Percentiles rank a stretch among this genome's conserved stretches.
These are phyloP conservation scores for Parafenestella ontariensis DNA, from an alignment of 2,329 filamentous ascomycete genomes.

Conservation along the genomic window DNA sequence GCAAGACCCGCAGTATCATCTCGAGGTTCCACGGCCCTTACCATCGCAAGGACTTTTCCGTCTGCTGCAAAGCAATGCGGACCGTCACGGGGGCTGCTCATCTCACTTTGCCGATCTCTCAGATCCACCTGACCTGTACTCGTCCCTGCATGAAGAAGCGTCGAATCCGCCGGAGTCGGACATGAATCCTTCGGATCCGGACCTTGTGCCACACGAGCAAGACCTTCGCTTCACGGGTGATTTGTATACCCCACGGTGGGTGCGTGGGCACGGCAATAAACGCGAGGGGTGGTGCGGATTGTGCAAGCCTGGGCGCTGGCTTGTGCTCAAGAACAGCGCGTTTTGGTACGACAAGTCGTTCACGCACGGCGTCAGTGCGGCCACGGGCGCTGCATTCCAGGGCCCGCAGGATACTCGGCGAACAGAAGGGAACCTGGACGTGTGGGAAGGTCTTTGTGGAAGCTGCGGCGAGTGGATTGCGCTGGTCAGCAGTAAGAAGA, in stretches of 20 bases:
- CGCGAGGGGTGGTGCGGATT: slow-evolving; percentile 90
- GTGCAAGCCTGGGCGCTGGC: slow-evolving; percentile 84
- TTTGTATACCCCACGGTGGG: slow-evolving; percentile 83
- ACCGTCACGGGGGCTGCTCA: slow-evolving; percentile 67
- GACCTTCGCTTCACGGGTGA: slow-evolving; percentile 78
- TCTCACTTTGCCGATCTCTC: slow-evolving; percentile 76
- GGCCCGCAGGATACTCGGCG: slow-evolving; percentile 76
- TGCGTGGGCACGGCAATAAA: slow-evolving; percentile 85
- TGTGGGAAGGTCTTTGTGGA: slow-evolving; percentile 81
- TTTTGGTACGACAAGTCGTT: slow-evolving; percentile 96
- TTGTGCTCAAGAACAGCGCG: slow-evolving; percentile 87
- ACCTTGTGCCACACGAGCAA: slow-evolving; percentile 79
- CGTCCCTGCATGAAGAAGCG: slow-evolving; percentile 76
- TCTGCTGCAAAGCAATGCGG: slow-evolving; percentile 77
- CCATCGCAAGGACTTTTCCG: slow-evolving; percentile 77
- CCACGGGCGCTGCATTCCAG: slow-evolving; percentile 79
- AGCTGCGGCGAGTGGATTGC: slow-evolving; percentile 83
- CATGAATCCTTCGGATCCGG: slow-evolving; percentile 79
- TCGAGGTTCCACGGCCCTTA: slow-evolving; percentile 63
- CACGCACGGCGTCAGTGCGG: slow-evolving; percentile 83
- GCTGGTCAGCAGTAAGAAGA: slow-evolving; percentile 85
- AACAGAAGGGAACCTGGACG: slow-evolving; percentile 80
- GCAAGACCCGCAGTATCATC: slow-evolving; percentile 59
- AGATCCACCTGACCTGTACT: slow-evolving; percentile 78
- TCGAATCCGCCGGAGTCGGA: slow-evolving; percentile 77